Evolutionary conservation across 1,284 basidiomycete species (phyloP), one percentile per base, ranked within the genome.

Genomic region (Naganishia liquefaciens): DNA sequence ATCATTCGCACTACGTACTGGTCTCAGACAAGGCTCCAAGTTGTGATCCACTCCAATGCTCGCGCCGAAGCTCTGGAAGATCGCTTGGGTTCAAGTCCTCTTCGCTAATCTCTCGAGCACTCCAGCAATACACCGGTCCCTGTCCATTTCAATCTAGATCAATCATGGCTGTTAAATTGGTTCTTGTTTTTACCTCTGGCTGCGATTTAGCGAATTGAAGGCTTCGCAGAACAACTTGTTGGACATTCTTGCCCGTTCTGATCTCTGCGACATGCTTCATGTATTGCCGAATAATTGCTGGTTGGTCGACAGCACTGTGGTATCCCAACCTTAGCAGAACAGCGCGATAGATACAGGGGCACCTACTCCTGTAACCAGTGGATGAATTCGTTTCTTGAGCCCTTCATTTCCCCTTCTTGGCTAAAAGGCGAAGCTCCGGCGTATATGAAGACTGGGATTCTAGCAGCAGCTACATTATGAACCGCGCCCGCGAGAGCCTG

Each of bases 51-150:
- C 84, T 82, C 84, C 86, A 86, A 64, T 80, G 80, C 5, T 72
- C 64, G 21, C 80, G 70, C 17, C 79, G 70, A 15, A 79, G 67
- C 2, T 61, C 23, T 11, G 44, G 46, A 13, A 61, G 17, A 42
- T 73, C 62, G 3, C 60, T 74, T 44, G 75, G 67, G 37, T 83
- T 80, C 0, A 88, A 72, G 69, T 86, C 84, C 74, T 87, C 82
- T 72, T 89, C 87, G 80, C 86, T 85, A 0, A 82, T 81, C 72
- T 89, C 88, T 23, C 88, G 81, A 25, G 86, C 81, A n/a, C 82
- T 86, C 85, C 86, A 88, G 5, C 88, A 79, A 73, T 88, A 88
- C 0, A 87, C 86, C 0, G 87, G 87, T 0, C 87, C 87, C 72
- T 83, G 84, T 66, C 15, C 27, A 39, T 40, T 51, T 55, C 54